These are phyloP conservation scores for Cylindrodendrum hubeiense DNA, from an alignment of 2,329 filamentous ascomycete species.

Conservation along the genomic window DNA sequence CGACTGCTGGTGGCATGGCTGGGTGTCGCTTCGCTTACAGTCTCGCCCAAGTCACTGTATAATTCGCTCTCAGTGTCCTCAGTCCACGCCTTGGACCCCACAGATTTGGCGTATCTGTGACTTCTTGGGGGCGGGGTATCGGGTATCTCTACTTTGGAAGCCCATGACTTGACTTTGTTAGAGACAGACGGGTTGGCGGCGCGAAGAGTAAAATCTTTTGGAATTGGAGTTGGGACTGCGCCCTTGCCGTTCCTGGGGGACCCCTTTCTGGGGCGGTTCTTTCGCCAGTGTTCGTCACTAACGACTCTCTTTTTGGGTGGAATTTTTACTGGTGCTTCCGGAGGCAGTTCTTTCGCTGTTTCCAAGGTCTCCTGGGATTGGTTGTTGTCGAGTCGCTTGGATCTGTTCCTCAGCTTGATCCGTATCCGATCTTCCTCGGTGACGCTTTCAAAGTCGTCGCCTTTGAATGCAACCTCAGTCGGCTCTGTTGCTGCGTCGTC, in stretches of 20 bases:
- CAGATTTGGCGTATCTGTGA: conserved; percentile 53
- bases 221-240: conserved; percentile 54
- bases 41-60: conserved; percentile 43
- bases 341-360: conserved; percentile 39
- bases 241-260: conserved; percentile 52
- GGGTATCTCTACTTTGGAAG: conserved; percentile 64
- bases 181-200: conserved; percentile 67
- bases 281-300: conserved; percentile 92
- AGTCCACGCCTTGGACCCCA: conserved; percentile 40
- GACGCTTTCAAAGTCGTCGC: conserved; percentile 69
- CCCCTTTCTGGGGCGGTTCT: conserved; percentile 62
- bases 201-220: conserved; percentile 68
- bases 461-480: conserved; percentile 70
- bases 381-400: conserved; percentile 50
- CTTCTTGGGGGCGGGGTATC: conserved; percentile 54
- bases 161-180: conserved; percentile 74
- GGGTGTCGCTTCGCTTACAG: conserved; percentile 46
- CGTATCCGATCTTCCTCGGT: conserved; percentile 71
- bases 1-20: conserved; percentile 41
- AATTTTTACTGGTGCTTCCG: conserved; percentile 51
- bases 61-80: conserved; percentile 45
- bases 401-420: conserved; percentile 65
- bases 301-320: conserved; percentile 92
- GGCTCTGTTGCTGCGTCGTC: conserved; percentile 68
- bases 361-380: conserved; percentile 42